These are phyloP conservation scores for Periconia sp. DNA, from an alignment of 2,329 filamentous ascomycete genomes.

Conservation along the genomic window DNA sequence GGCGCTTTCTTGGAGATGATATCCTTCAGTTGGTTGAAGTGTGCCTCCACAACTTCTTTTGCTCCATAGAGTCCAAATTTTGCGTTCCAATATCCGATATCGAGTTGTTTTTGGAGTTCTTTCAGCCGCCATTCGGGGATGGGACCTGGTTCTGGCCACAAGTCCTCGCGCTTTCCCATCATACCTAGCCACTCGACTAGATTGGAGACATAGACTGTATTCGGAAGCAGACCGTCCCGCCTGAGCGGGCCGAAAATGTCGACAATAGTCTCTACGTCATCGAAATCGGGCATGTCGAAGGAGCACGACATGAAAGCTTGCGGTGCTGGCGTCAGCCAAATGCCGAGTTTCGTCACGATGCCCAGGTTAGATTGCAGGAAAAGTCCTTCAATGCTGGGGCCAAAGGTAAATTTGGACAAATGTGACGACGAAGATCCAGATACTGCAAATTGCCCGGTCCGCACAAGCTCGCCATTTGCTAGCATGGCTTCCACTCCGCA, in stretches of 20 bases:
- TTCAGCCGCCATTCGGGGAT: slow-evolving; percentile 55
- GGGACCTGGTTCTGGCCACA: slow-evolving; percentile 52
- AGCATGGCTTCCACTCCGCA: slow-evolving; percentile 47
- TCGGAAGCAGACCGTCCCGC: slow-evolving; percentile 51
- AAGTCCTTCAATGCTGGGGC: slow-evolving; percentile 50
- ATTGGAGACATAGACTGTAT: slow-evolving; percentile 54
- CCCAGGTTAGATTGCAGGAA: slow-evolving; percentile 61
- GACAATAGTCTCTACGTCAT: slow-evolving; percentile 54
- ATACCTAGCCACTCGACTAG: slow-evolving; percentile 56
- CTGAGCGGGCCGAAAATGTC: slow-evolving; percentile 54
- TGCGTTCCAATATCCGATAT: slow-evolving; percentile 53
- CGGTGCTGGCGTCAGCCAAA: slow-evolving; percentile 42
- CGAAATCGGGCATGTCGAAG: slow-evolving; percentile 54
- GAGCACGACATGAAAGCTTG: slow-evolving; percentile 56
- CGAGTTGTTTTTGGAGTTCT: slow-evolving; percentile 52
- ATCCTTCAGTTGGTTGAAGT: slow-evolving; percentile 49
- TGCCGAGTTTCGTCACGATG: slow-evolving; percentile 53
- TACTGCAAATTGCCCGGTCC: slow-evolving; percentile 49
- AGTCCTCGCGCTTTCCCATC: slow-evolving; percentile 50
- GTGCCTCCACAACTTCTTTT: slow-evolving; percentile 51
- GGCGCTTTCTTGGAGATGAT: slow-evolving; percentile 46
- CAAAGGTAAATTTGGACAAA: slow-evolving; percentile 46
- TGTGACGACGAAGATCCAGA: slow-evolving; percentile 49
- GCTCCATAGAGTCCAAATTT: slow-evolving; percentile 55
- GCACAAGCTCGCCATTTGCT: slow-evolving; percentile 39